These are phyloP conservation scores for Rhizopogon rudus DNA, from an alignment of 768 basidiomycete species.

Conservation along the genomic window DNA sequence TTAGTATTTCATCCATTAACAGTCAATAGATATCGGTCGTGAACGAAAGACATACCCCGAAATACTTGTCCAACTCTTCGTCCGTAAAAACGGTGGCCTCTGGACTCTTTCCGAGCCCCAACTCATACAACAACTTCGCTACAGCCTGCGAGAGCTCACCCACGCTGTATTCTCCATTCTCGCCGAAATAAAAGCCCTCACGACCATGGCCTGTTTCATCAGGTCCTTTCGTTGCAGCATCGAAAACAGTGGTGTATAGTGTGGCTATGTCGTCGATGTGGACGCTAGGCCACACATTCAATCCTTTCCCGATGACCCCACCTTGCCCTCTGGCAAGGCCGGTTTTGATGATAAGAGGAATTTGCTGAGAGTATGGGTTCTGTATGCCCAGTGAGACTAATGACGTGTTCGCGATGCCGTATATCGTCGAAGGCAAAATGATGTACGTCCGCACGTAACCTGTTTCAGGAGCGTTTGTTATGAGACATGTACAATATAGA, in stretches of 20 bases:
- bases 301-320: slow-evolving; percentile 20
- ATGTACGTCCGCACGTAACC: slow-evolving; percentile 47
- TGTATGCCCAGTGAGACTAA: slow-evolving; percentile 17
- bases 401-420: slow-evolving; percentile 13
- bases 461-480: slow-evolving; percentile 20
- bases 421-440: slow-evolving; percentile 36
- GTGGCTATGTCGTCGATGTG: slow-evolving; percentile 16
- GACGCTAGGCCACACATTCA: slow-evolving; percentile 21
- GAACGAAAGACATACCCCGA: not conserved
- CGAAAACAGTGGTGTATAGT: slow-evolving; percentile 12
- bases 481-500: slow-evolving; percentile 25
- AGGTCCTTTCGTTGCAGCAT: slow-evolving; percentile 3
- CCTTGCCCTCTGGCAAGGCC: slow-evolving; percentile 15
- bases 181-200: slow-evolving; percentile 22
- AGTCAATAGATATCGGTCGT: not conserved
- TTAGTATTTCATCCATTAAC: not conserved
- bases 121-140: slow-evolving; percentile 10
- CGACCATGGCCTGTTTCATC: slow-evolving; percentile 14
- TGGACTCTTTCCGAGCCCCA: slow-evolving; percentile 8
- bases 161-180: slow-evolving; percentile 13
- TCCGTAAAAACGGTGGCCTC: slow-evolving; percentile 13
- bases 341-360: slow-evolving; percentile 18
- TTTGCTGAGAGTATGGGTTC: slow-evolving; percentile 18
- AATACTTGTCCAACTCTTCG: slow-evolving; percentile 11
- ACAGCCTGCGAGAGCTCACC: slow-evolving; percentile 11